phyloP scores from a whole-genome alignment of 805 yeast species.

The Saturnispora hagleri region DNA sequence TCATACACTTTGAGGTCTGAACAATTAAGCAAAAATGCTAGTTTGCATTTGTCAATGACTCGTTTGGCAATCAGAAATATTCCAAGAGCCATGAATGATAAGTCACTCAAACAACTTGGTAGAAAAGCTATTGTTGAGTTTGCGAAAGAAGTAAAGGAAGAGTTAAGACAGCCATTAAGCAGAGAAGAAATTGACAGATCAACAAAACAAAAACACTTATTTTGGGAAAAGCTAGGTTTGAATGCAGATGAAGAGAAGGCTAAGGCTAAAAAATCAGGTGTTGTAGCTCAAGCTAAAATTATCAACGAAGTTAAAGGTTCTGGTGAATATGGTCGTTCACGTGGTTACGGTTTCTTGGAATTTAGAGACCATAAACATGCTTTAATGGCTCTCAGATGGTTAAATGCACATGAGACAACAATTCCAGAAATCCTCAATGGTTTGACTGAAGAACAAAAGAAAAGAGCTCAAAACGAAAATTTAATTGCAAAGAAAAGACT shows the following conservation, averaged over 20 bases:
- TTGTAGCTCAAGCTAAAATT: constrained; percentile 88
- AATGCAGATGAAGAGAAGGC: constrained; percentile 36
- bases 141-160: constrained; percentile 78
- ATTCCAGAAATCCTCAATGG: constrained; percentile 62
- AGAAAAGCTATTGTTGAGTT: constrained; percentile 92
- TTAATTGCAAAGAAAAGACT: constrained; percentile 53
- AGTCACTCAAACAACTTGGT: constrained; percentile 82
- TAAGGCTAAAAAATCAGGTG: constrained; percentile 72
- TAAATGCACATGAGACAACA: constrained; percentile 85
- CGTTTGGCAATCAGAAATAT: constrained; percentile 90
- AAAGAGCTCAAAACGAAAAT: constrained; percentile 44
- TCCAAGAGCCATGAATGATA: constrained; percentile 86
- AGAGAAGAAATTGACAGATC: constrained; percentile 86
- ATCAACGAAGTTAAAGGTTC: constrained; percentile 87
- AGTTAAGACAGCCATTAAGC: constrained; percentile 70
- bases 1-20: constrained; percentile 79
- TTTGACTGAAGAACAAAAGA: constrained; percentile 58
- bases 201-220: constrained; percentile 44
- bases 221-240: constrained; percentile 28
- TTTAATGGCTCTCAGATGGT: constrained; percentile 93
- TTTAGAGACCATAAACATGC: constrained; percentile 88
- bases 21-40: constrained; percentile 84
- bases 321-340: constrained; percentile 79
- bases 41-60: constrained; percentile 86
- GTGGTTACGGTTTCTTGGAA: constrained; percentile 96